Evolutionary conservation across 495 filamentous ascomycete genomes (phyloP).

Genomic region (Lophiotrema nucula): DNA sequence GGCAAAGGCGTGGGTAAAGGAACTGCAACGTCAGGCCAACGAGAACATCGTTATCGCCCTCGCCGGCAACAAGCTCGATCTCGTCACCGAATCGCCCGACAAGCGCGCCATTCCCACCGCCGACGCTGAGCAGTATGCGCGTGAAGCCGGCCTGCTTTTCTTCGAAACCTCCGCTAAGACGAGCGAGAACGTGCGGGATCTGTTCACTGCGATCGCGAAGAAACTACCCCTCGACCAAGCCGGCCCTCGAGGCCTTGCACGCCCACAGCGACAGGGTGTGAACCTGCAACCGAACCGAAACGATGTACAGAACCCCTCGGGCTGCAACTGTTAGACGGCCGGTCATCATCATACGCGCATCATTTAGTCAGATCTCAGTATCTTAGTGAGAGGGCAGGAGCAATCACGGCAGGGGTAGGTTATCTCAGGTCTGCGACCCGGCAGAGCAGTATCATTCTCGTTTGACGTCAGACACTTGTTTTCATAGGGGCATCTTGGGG

Average conservation of each 20-base stretch:
- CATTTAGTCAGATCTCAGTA: neutral
- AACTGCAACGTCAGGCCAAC: slow-evolving; percentile 96
- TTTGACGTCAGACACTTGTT: neutral
- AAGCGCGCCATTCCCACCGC: slow-evolving; percentile 86
- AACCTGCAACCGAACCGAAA: slow-evolving; percentile 75
- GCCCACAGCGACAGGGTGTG: slow-evolving; percentile 70
- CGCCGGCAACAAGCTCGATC: slow-evolving; percentile 95
- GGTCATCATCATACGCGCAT: neutral
- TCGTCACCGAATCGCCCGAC: slow-evolving; percentile 84
- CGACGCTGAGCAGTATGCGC: slow-evolving; percentile 92
- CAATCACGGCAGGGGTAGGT: neutral
- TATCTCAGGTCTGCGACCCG: neutral
- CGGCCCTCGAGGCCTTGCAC: slow-evolving; percentile 72
- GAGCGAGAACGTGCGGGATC: slow-evolving; percentile 86
- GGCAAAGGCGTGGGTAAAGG: slow-evolving; percentile 99
- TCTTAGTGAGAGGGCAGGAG: neutral
- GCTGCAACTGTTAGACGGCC: slow-evolving; percentile 76
- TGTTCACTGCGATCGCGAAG: slow-evolving; percentile 98
- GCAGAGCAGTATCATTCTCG: slow-evolving; percentile 9
- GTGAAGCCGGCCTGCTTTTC: slow-evolving; percentile 88
- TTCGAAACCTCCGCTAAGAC: slow-evolving; percentile 98
- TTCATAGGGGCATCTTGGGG: slow-evolving; percentile 14
- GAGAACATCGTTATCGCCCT: slow-evolving; percentile 99
- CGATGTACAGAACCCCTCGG: slow-evolving; percentile 68
- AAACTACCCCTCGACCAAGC: slow-evolving; percentile 94